Evolutionary conservation across 805 yeast species (phyloP), one percentile per base, ranked within the genome.

Genomic region (Ogataea angusta): DNA sequence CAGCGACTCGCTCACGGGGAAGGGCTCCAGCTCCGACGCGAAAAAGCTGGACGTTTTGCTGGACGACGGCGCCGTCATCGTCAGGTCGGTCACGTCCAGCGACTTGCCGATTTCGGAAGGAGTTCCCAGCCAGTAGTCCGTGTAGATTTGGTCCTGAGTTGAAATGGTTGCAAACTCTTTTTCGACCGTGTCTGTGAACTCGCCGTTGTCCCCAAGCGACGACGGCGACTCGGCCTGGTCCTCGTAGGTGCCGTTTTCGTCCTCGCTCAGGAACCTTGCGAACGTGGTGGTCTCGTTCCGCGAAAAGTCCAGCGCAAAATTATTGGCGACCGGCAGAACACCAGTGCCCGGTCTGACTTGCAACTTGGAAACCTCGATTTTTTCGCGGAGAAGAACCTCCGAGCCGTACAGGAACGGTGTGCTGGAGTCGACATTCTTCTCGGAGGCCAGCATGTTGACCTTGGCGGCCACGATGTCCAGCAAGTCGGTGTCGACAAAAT

Each of bases 181-280:
- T 21, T 19, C 36, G 12, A 13, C 28, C n/a, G 44, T 36, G 27
- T 35, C 41, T 3, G 26, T 27, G 10, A 33, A 29, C 6, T 34
- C 15, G 16, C 19, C 16, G n/a, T 23, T 8, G 10, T 34, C 46
- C 16, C 23, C 34, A 4, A 36, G 18, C 13, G 46, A 42, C 10
- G 18, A 29, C n/a, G 42, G 42, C 8, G 46, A 42, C 21, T 34
- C 46, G 32, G 34, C 18, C 22, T 14, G 27, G 29, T 42, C 42
- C 12, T 27, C 36, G 25, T 22, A 24, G 6, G 27, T 24, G 27
- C 27, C 27, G 27, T 24, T 24, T 10, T 24, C 27, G 27, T 24
- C 27, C 14, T 24, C 27, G 14, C 8, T 12, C 13, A 30, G 15
- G 17, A 12, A 30, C 14, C 12, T 17, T 5, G 13, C n/a, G 34